Percentiles rank a stretch among this genome's conserved stretches.
Evolutionary conservation across 176 grass and related monocot species (phyloP).

Genomic region (Saccharum officinarum): DNA sequence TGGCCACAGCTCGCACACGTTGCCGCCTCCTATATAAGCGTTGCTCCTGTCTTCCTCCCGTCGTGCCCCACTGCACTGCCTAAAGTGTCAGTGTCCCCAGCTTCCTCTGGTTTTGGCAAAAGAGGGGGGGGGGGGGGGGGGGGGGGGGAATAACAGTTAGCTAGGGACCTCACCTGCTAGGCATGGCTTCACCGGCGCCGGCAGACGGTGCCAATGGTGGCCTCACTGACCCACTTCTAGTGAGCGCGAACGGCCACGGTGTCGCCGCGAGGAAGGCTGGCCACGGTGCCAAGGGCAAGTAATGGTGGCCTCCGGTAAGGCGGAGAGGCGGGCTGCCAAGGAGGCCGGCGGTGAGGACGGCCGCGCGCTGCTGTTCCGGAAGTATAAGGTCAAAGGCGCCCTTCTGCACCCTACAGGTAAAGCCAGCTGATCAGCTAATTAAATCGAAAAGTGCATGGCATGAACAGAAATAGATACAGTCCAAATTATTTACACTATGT

Average conservation of each 20-base stretch:
- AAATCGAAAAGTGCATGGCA: background rate
- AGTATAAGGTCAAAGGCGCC: conserved; percentile 42
- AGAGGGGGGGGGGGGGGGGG: too few species aligned
- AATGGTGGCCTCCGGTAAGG: conserved; percentile 44
- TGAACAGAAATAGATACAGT: background rate
- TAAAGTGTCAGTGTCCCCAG: background rate
- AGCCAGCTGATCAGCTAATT: background rate
- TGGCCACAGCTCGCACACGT: background rate
- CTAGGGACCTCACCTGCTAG: background rate
- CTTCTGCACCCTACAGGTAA: conserved; percentile 52
- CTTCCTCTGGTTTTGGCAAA: background rate
- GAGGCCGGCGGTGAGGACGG: conserved; percentile 50
- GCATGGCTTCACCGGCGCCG: conserved; percentile 36
- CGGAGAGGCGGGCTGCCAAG: conserved; percentile 5
- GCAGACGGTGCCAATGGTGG: background rate
- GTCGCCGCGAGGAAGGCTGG: background rate
- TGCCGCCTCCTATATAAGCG: background rate
- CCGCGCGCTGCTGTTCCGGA: conserved; percentile 41
- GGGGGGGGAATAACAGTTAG: too few species aligned
- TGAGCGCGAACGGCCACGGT: background rate
- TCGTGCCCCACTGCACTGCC: background rate
- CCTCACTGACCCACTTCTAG: conserved; percentile 37
- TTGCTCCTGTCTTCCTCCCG: too few species aligned
- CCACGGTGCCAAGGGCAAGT: conserved; percentile 20
- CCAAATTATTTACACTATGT: background rate